Base-by-base conservation (phyloP, 306 rosid genomes). In the Begonia masoniana region DNA sequence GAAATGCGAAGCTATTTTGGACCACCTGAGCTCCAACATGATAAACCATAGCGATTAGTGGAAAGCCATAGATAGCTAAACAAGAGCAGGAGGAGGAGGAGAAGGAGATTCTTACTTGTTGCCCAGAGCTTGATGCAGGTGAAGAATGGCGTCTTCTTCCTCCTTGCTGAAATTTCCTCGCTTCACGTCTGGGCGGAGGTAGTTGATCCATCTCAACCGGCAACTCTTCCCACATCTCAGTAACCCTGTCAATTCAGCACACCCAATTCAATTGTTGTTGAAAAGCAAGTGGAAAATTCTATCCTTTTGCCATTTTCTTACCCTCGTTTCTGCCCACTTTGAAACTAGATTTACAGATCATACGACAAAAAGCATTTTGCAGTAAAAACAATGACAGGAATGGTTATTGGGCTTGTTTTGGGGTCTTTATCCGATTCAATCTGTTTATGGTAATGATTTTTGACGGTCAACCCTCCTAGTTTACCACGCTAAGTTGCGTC, bases 171-270 rank as follows among this genome's bases (percentile, higher is more conserved):
- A 83, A 62, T 77, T 75, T 42, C 97, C 97, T 52, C 97, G 69
- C 73, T 91, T 91, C 15, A 91, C 69, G 63, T 91, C 97, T 13
- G 97, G 97, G 50, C 96, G 78, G 5, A 91, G 85, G 69, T 91
- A 91, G 68, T 91, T 91, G 52, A 91, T 85, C 97, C 97, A 91
- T 76, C 97, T 91, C 68, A 91, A 46, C 21, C 97, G 96, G 64
- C 97, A 91, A 57, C 97, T 91, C 64, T 91, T 91, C 3, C 97
- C 97, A 57, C 97, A 91, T 58, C 97, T 45, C 19, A 67, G 47
- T 52, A 91, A 71, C 42, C 97, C 97, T 91, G 58, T 12, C 55
- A 14, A 50, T 58, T 12, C 47, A 3, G 47, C 13, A 57, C 15
- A 50, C 15, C 0, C 6, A n/a, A 67, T 41, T 31, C 31, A 47